A percentile compares a stretch with the other conserved stretches of the same genome.
Conservation (phyloP, 2,329 filamentous ascomycete genomes). For the Aspergillus fijiensis region DNA sequence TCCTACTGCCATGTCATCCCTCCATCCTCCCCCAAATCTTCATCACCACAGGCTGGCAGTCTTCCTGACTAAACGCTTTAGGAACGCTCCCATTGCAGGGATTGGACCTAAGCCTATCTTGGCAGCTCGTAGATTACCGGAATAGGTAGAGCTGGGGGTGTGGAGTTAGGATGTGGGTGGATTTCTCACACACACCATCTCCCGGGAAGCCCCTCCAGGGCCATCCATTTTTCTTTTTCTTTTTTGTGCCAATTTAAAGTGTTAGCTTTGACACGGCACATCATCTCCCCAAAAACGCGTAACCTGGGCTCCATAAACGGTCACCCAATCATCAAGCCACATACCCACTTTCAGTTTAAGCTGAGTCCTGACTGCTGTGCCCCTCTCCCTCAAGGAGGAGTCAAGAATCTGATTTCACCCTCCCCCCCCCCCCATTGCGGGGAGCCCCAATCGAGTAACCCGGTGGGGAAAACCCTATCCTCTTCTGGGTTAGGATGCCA, state of each 20-base stretch:
- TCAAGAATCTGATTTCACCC: neutral
- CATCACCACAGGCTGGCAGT: no score
- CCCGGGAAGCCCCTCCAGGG: neutral
- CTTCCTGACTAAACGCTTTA: conserved; percentile 9
- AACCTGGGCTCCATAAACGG: conserved; percentile 12
- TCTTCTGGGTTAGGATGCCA: neutral
- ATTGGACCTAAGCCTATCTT: conserved; percentile 20
- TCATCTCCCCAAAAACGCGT: conserved; percentile 26
- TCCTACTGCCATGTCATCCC: no score
- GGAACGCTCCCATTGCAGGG: conserved; percentile 13
- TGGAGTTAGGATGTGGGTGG: neutral
- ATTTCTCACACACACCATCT: neutral
- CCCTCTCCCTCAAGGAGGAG: conserved; percentile 8
- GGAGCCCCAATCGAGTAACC: conserved; percentile 20
- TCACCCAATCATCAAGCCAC: conserved; percentile 13
- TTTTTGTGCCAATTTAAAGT: neutral
- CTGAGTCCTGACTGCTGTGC: no score
- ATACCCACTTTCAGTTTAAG: conserved; percentile 5
- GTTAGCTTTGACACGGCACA: conserved; percentile 21
- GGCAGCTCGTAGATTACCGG: conserved; percentile 19
- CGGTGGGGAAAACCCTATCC: conserved; percentile 8
- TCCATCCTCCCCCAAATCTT: no score
- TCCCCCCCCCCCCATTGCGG: conserved; percentile 6
- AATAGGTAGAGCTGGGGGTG: conserved; percentile 9
- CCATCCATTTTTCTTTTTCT: neutral